Percentiles rank a stretch among this genome's conserved stretches.
phyloP scores from a whole-genome alignment of 2,329 filamentous ascomycete species.

The Fusarium subglutinans region DNA sequence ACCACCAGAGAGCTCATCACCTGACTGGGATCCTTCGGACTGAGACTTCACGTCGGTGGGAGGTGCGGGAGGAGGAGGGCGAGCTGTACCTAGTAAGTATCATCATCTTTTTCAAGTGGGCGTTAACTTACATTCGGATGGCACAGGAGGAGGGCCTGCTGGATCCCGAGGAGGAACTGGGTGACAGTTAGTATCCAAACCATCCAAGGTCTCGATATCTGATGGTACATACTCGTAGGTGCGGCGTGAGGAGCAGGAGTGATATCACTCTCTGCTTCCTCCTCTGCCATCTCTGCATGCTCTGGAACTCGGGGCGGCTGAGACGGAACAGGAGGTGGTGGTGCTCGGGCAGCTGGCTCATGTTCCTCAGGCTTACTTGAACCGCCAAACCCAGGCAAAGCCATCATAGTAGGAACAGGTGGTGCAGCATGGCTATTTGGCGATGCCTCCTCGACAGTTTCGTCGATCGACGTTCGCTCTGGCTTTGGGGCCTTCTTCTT shows the following conservation, averaged over 20 bases:
- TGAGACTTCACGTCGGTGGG: slow-evolving; percentile 68
- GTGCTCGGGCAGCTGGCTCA: slow-evolving; percentile 40
- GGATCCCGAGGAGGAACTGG: slow-evolving; percentile 48
- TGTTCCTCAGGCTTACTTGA: slow-evolving; percentile 57
- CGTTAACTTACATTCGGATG: slow-evolving; percentile 65
- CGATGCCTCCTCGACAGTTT: slow-evolving; percentile 55
- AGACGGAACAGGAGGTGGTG: slow-evolving; percentile 45
- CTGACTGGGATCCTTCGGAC: slow-evolving; percentile 84
- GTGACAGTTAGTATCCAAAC: slow-evolving; percentile 39
- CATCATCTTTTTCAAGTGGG: slow-evolving; percentile 36
- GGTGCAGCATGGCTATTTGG: slow-evolving; percentile 57
- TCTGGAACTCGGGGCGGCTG: slow-evolving; percentile 28
- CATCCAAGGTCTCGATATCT: not conserved
- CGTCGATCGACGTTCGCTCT: slow-evolving; percentile 54
- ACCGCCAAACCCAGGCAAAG: slow-evolving; percentile 77
- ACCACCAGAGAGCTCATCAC: slow-evolving; percentile 79
- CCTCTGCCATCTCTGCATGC: slow-evolving; percentile 38
- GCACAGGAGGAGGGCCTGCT: slow-evolving; percentile 58
- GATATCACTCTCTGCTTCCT: slow-evolving; percentile 49
- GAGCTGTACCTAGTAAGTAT: slow-evolving; percentile 58
- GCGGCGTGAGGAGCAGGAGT: slow-evolving; percentile 47
- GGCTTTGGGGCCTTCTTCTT: slow-evolving; percentile 64
- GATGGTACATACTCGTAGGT: slow-evolving; percentile 34
- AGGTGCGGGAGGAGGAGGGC: slow-evolving; percentile 66
- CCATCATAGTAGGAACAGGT: slow-evolving; percentile 68